These are phyloP conservation scores for Madurella mycetomatis DNA, from an alignment of 2,329 filamentous ascomycete genomes.

Conservation along the genomic window DNA sequence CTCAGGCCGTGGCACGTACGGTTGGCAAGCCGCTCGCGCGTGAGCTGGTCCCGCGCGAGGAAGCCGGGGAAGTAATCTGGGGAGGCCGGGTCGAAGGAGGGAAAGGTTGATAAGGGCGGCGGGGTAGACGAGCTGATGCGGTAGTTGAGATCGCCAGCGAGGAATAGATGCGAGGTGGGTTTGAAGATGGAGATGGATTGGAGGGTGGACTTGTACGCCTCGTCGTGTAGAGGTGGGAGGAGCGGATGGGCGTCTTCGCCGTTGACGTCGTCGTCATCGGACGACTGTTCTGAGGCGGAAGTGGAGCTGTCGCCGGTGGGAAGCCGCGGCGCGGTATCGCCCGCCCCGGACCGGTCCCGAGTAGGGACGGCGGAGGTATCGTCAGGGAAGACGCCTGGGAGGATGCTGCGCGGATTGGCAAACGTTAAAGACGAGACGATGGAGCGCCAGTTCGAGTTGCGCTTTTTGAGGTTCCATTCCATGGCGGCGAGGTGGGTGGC, in stretches of 20 bases:
- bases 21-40: conserved; percentile 61
- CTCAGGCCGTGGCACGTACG: conserved; percentile 72
- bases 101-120: conserved; percentile 58
- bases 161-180: conserved; percentile 71
- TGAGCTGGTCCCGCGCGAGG: conserved; percentile 74
- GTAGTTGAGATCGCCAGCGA: conserved; percentile 94
- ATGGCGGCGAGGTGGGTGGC: conserved; percentile 84
- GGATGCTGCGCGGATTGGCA: conserved; percentile 45
- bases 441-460: conserved; percentile 84
- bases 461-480: conserved; percentile 69
- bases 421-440: conserved; percentile 82
- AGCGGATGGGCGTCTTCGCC: conserved; percentile 13
- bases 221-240: not conserved
- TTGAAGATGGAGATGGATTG: conserved; percentile 67
- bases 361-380: not conserved
- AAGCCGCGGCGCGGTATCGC: conserved; percentile 7
- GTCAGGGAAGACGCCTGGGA: conserved; percentile 25
- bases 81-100: conserved; percentile 51
- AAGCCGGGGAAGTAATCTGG: conserved; percentile 61
- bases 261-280: not conserved
- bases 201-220: conserved; percentile 30
- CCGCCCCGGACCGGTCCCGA: conserved; percentile 21
- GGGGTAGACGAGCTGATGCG: conserved; percentile 70
- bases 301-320: conserved; percentile 15
- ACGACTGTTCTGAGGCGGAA: not conserved